phyloP scores from a whole-genome alignment of 169 alveolate species.

The Perkinsus chesapeaki region DNA sequence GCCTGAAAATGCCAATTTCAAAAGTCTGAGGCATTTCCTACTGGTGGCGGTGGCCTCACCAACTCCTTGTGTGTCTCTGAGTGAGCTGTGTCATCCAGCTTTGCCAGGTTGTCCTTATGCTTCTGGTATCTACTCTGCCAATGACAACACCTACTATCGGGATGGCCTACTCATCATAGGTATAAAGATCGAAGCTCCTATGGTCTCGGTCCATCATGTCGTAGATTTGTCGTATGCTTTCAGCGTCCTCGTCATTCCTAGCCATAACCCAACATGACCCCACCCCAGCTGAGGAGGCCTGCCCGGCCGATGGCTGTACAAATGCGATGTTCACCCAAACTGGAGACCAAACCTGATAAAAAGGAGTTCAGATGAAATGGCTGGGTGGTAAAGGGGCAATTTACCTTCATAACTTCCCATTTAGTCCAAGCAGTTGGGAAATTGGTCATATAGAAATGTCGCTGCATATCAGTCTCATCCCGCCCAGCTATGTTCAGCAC shows the following conservation, averaged over 20 bases:
- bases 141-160: not conserved
- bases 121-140: not conserved
- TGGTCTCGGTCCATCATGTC: slow-evolving; percentile 43
- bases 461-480: slow-evolving; percentile 59
- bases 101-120: not conserved
- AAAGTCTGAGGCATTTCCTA: not conserved
- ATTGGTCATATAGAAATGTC: slow-evolving; percentile 64
- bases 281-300: slow-evolving; percentile 38
- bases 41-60: not conserved
- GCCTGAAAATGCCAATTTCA: not conserved
- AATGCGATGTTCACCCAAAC: slow-evolving; percentile 63
- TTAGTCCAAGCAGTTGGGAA: slow-evolving; percentile 67
- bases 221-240: slow-evolving; percentile 53
- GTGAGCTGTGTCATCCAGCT: not conserved
- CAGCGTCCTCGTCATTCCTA: slow-evolving; percentile 66
- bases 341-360: slow-evolving; percentile 51
- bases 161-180: not conserved
- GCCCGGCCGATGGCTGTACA: slow-evolving; percentile 21
- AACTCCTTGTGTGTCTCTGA: not conserved
- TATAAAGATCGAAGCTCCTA: not conserved
- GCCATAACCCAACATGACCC: slow-evolving; percentile 71
- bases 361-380: not conserved
- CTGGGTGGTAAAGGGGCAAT: not conserved
- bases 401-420: slow-evolving; percentile 73
- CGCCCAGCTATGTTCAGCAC: slow-evolving; percentile 50